Base-by-base conservation (phyloP, 1,284 basidiomycete genomes). In the Tilletia caries region DNA sequence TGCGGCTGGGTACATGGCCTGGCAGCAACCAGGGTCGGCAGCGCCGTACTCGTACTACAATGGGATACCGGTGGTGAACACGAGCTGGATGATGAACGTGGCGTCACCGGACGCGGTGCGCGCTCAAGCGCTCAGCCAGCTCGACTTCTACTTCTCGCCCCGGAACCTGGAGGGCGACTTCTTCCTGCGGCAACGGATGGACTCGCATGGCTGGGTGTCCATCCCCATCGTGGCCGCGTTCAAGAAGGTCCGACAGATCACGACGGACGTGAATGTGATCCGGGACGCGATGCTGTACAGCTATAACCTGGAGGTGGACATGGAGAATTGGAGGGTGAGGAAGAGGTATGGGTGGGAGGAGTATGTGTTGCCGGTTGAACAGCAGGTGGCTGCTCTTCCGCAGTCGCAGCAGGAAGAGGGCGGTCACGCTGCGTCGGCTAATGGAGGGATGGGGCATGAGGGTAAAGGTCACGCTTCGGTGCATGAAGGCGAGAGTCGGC, bases 141-240 rank as follows among this genome's bases (percentile, higher is more conserved):
- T 82, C 33, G 81, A 82, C 64, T 82, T 81, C 60, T 82, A 82
- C 67, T 82, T 82, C 67, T 79, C 76, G 2, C 70, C 73, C 25
- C 71, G 70, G 18, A 82, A 82, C 52, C 64, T 82, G 25, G 66
- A 73, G 25, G 75, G 73, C 6, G 81, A 82, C 64, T 76, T 79
- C 44, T 82, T 75, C 66, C 69, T 82, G 12, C 72, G 81, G 1
- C 67, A 73, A 50, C 72, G 72, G 50, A 82, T 82, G 81, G 76
- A 82, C 66, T 12, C 43, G 0, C 20, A 77, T 1, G 81, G 81
- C 0, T 82, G 73, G 72, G 80, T 82, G 0, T 70, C 74, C 23
- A 68, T 82, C n/a, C 64, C 54, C 0, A 68, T 75, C 1, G 64
- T 82, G 0, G 71, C 75, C 0, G 68, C 66, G 23, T 82, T 82